These are phyloP conservation scores for Paracorniculantispora psalliotae DNA, from an alignment of 2,329 filamentous ascomycete genomes.

Conservation along the genomic window DNA sequence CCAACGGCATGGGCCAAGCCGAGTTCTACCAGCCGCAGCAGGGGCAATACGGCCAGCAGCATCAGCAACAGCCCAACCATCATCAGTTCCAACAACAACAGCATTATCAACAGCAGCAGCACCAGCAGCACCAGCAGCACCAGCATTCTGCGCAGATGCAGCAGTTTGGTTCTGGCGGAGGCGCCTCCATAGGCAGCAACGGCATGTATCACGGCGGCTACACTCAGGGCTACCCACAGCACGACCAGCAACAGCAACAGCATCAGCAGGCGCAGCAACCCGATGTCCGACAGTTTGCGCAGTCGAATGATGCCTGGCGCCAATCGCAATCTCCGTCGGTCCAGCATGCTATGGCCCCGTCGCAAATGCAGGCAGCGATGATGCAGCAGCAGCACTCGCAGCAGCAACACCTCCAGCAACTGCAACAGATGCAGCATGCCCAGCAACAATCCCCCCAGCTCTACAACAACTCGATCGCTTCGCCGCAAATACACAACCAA, in stretches of 20 bases:
- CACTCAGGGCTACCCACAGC: neutral
- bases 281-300: neutral
- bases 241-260: slow-evolving; percentile 10
- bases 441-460: slow-evolving; percentile 21
- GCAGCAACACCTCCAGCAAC: slow-evolving; percentile 24
- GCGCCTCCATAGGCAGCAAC: neutral
- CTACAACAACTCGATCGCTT: slow-evolving; percentile 7
- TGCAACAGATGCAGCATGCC: slow-evolving; percentile 25
- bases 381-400: slow-evolving; percentile 20
- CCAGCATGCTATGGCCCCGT: slow-evolving; percentile 22
- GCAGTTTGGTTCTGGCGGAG: neutral
- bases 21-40: slow-evolving; percentile 24
- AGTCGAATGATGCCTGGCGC: slow-evolving; percentile 7
- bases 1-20: slow-evolving; percentile 13
- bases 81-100: slow-evolving; percentile 21
- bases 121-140: slow-evolving; percentile 19
- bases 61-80: slow-evolving; percentile 20
- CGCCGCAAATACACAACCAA: slow-evolving; percentile 18
- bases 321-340: slow-evolving; percentile 8
- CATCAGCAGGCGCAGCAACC: neutral
- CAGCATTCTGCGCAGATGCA: slow-evolving; percentile 13
- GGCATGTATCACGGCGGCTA: neutral
- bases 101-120: slow-evolving; percentile 1
- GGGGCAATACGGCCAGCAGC: slow-evolving; percentile 20
- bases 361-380: slow-evolving; percentile 14